Evolutionary conservation across 768 basidiomycete species (phyloP), one percentile per base, ranked within the genome.

Genomic region (Mycena amicta): DNA sequence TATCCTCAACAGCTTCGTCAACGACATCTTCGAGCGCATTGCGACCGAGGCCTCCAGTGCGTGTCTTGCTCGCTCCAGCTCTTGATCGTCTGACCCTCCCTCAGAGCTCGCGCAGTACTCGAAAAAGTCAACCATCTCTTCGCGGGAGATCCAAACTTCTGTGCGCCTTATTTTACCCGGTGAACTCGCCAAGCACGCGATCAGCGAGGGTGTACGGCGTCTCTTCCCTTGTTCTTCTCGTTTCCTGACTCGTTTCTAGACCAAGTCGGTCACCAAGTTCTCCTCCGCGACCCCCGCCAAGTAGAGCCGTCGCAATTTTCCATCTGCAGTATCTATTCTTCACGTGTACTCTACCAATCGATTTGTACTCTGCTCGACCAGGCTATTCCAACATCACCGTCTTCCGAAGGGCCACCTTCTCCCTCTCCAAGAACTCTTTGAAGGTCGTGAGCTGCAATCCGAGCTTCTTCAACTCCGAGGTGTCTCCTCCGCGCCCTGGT

Each of bases 41-140:
- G 92, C 92, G 15, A 86, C 89, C 1, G 93, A 95, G 72, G 93
- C 92, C 41, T 93, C 92, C 57, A 93, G 90, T 92, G 66, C 37
- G 89, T 82, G 3, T 22, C 25, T 27, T 43, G 5, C 11, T 4
- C 20, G 2, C 2, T 12, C 29, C 2, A n/a, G 27, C 6, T 11
- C n/a, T 23, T 43, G 6, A 0, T 18, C 1, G 50, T 28, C 58
- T 56, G 1, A 49, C 60, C 16, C 49, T 18, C 13, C 43, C 16
- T 3, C 66, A 93, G 94, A 96, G 80, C 90, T 98, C 66, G 95
- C 96, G 50, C 83, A 93, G 3, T 98, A 98, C 80, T 97, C 95
- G 64, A 96, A 97, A 82, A 96, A 96, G 76, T 97, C 95, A 5
- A 98, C 95, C 39, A 98, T 98, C 73, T 97, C 96, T 25, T 97